Evolutionary conservation across 805 yeast species (phyloP).

Genomic region (Wickerhamiella galacta): DNA sequence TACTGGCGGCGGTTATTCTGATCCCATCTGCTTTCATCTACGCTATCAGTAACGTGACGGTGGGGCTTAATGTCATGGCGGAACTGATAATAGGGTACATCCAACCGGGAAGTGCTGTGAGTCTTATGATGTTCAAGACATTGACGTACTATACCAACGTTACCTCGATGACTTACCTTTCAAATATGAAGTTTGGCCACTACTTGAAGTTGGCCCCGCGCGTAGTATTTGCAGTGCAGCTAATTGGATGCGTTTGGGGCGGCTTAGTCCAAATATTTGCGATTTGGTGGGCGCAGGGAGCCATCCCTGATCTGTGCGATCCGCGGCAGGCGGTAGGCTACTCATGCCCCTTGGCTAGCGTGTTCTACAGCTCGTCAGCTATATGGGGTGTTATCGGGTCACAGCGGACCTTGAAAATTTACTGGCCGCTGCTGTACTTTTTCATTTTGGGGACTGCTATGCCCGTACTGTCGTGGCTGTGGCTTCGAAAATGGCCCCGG

Average conservation of each 20-base stretch:
- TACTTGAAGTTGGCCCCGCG: slow-evolving; percentile 50
- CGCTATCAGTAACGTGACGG: slow-evolving; percentile 42
- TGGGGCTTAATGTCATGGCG: slow-evolving; percentile 45
- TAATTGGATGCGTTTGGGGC: slow-evolving; percentile 30
- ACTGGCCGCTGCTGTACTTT: slow-evolving; percentile 39
- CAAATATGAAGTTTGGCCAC: slow-evolving; percentile 47
- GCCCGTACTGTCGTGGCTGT: slow-evolving; percentile 27
- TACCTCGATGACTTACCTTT: slow-evolving; percentile 38
- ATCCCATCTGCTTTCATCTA: slow-evolving; percentile 46
- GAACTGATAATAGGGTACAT: slow-evolving; percentile 52
- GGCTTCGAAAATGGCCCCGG: slow-evolving; percentile 25
- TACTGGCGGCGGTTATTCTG: slow-evolving; percentile 37
- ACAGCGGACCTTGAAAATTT: slow-evolving; percentile 37
- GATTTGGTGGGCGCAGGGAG: slow-evolving; percentile 27
- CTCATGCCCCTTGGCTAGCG: slow-evolving; percentile 30
- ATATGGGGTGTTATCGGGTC: slow-evolving; percentile 58
- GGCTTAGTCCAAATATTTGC: slow-evolving; percentile 28
- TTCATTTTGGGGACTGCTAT: slow-evolving; percentile 40
- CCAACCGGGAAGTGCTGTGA: slow-evolving; percentile 43
- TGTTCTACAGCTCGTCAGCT: slow-evolving; percentile 39
- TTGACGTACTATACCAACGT: slow-evolving; percentile 37
- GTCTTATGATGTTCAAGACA: slow-evolving; percentile 46
- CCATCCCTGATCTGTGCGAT: slow-evolving; percentile 29
- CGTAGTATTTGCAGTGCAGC: slow-evolving; percentile 37
- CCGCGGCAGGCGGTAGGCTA: slow-evolving; percentile 29